Percentiles rank a stretch among this genome's conserved stretches.
These are phyloP conservation scores for Amaranthus hypochondriacus DNA, from an alignment of 148 eudicot species.

Conservation along the genomic window DNA sequence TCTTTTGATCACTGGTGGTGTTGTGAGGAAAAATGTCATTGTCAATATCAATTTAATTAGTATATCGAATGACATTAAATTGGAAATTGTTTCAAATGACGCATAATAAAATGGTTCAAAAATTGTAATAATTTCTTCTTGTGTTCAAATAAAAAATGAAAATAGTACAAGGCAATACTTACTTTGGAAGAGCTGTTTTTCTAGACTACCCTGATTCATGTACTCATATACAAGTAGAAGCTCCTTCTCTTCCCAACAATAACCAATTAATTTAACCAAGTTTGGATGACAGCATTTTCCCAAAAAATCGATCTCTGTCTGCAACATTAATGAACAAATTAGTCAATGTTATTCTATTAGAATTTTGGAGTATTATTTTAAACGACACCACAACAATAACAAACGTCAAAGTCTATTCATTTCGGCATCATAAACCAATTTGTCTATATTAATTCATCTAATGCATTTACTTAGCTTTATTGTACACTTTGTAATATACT, in stretches of 20 bases:
- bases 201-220: constrained; percentile 60
- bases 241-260: constrained; percentile 58
- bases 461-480: no score
- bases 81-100: background rate
- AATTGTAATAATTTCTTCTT: background rate
- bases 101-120: background rate
- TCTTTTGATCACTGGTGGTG: no score
- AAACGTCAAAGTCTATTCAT: no score
- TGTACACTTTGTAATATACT: no score
- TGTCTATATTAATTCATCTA: no score
- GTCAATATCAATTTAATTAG: no score
- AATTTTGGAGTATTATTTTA: no score
- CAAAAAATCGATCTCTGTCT: constrained; percentile 63
- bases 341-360: no score
- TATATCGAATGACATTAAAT: no score
- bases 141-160: background rate
- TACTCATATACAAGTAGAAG: constrained; percentile 67
- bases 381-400: no score
- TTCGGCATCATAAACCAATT: no score
- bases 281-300: constrained; percentile 69
- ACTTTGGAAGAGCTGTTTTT: constrained; percentile 64
- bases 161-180: constrained; percentile 9
- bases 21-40: no score
- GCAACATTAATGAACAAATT: constrained; percentile 10
- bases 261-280: constrained; percentile 60